Percentiles rank a stretch among this genome's conserved stretches.
phyloP scores from a whole-genome alignment of 1,139 yeast species.

The Debaryomycetaceae sp. region DNA sequence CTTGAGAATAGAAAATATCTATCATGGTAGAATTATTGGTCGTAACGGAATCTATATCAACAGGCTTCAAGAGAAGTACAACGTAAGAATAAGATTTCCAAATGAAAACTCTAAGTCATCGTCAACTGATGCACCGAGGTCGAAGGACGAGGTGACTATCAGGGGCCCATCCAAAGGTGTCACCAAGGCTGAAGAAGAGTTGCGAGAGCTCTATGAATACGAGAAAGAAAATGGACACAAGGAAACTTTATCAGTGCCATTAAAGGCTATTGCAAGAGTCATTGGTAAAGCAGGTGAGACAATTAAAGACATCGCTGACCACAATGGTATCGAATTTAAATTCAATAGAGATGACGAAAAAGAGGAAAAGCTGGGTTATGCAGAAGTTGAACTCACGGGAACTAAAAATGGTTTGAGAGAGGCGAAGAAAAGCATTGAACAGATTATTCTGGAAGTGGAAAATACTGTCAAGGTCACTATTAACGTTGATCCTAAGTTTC shows the following conservation, averaged over 20 bases:
- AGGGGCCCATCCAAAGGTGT: slow-evolving; percentile 94
- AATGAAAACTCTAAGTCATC: slow-evolving; percentile 26
- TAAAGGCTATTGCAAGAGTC: slow-evolving; percentile 71
- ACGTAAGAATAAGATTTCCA: slow-evolving; percentile 80
- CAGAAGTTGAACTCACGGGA: slow-evolving; percentile 73
- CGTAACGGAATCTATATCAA: slow-evolving; percentile 76
- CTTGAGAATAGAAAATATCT: slow-evolving; percentile 69
- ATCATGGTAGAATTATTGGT: slow-evolving; percentile 83
- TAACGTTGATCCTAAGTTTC: slow-evolving; percentile 75
- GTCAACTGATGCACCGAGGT: slow-evolving; percentile 34
- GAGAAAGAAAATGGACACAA: slow-evolving; percentile 85
- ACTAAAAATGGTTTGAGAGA: slow-evolving; percentile 74
- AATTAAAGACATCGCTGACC: slow-evolving; percentile 79
- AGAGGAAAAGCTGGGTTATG: slow-evolving; percentile 41
- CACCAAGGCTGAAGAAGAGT: slow-evolving; percentile 79
- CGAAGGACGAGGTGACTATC: slow-evolving; percentile 66
- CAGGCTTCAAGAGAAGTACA: slow-evolving; percentile 86
- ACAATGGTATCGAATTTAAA: slow-evolving; percentile 71
- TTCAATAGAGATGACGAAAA: slow-evolving; percentile 46
- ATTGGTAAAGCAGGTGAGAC: slow-evolving; percentile 88
- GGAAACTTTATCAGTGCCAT: slow-evolving; percentile 61
- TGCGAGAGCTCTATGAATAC: slow-evolving; percentile 77
- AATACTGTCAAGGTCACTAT: slow-evolving; percentile 61
- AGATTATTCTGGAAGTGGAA: slow-evolving; percentile 62
- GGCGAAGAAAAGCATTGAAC: slow-evolving; percentile 63